phyloP scores from a whole-genome alignment of 352 stramenopile species.

The Globisporangium mamillatum region DNA sequence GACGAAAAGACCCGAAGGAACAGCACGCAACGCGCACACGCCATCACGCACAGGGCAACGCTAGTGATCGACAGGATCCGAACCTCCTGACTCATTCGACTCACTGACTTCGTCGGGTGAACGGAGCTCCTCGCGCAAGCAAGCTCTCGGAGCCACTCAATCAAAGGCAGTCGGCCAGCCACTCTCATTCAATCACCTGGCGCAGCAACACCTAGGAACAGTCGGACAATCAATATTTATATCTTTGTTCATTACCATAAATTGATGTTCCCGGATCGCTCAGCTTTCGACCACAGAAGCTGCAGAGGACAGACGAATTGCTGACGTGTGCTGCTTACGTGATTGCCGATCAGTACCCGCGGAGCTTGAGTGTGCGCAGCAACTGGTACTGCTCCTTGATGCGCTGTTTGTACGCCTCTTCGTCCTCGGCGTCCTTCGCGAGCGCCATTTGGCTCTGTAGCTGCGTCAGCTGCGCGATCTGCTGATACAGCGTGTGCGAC shows the following conservation, averaged over 20 bases:
- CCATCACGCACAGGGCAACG: neutral
- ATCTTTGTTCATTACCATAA: conserved; percentile 1
- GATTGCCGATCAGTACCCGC: conserved; percentile 15
- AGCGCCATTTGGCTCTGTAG: conserved; percentile 49
- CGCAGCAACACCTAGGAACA: neutral
- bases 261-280: neutral
- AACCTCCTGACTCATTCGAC: neutral
- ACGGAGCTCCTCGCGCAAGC: neutral
- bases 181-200: neutral
- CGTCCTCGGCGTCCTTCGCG: conserved; percentile 40
- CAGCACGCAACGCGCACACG: neutral
- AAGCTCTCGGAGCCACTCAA: neutral
- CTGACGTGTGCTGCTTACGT: neutral
- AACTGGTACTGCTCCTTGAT: conserved; percentile 63
- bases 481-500: conserved; percentile 35
- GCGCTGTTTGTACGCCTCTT: conserved; percentile 44
- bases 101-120: neutral
- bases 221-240: neutral
- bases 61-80: neutral
- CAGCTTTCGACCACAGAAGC: neutral
- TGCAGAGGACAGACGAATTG: neutral
- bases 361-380: conserved; percentile 47
- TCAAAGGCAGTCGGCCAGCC: neutral
- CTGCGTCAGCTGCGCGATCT: conserved; percentile 53
- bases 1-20: neutral